Conservation (phyloP, 805 yeast species). For the Pichia deserticola region DNA sequence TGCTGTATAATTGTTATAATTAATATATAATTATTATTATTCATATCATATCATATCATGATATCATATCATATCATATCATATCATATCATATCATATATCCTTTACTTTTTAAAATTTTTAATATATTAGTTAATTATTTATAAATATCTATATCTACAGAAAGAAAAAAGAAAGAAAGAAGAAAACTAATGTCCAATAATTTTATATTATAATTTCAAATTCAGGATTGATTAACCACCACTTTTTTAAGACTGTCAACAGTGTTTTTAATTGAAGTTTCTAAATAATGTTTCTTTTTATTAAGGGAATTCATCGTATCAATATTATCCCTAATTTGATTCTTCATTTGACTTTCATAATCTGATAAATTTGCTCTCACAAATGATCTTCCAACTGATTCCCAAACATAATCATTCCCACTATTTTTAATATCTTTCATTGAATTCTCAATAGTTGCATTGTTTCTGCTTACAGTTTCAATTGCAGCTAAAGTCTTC, state of each 20-base stretch:
- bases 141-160: neutral
- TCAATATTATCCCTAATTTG: constrained; percentile 54
- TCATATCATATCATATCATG: neutral
- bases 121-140: neutral
- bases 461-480: constrained; percentile 40
- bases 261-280: constrained; percentile 72
- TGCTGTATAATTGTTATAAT: constrained; percentile 52
- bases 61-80: neutral
- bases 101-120: no score
- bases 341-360: constrained; percentile 38
- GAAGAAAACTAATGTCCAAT: no score
- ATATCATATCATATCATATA: neutral
- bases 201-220: no score
- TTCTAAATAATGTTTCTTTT: constrained; percentile 65
- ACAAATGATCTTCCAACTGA: constrained; percentile 77
- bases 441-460: constrained; percentile 50
- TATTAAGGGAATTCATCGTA: constrained; percentile 49
- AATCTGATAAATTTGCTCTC: constrained; percentile 35
- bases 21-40: neutral
- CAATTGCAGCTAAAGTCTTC: constrained; percentile 45
- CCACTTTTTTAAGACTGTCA: constrained; percentile 45
- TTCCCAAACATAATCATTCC: constrained; percentile 61
- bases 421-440: constrained; percentile 41
- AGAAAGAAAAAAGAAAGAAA: no score
- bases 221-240: neutral